Evolutionary conservation across 192 early-diverging fungal genomes (phyloP).

Genomic region (Diversispora eburnea): DNA sequence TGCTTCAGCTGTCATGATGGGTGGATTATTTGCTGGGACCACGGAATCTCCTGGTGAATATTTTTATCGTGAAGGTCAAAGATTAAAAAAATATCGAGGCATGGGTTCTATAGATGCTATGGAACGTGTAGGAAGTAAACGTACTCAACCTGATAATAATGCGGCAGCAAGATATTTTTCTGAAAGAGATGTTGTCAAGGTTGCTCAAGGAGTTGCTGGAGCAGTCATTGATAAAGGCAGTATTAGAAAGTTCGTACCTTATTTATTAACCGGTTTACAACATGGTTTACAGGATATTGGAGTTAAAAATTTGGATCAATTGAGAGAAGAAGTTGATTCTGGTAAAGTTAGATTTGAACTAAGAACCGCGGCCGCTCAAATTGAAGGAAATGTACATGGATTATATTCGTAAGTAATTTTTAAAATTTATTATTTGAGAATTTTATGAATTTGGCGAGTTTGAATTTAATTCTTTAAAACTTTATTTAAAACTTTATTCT

Average conservation of each 20-base stretch:
- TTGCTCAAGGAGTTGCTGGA: slow-evolving; percentile 97
- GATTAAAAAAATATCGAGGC: slow-evolving; percentile 97
- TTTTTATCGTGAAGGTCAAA: slow-evolving; percentile 97
- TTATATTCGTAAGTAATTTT: slow-evolving; percentile 60
- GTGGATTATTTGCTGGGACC: slow-evolving; percentile 91
- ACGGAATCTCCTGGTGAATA: slow-evolving; percentile 96
- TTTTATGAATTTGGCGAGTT: too few species aligned
- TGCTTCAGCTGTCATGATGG: slow-evolving; percentile 99
- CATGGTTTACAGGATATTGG: slow-evolving; percentile 99
- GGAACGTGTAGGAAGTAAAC: slow-evolving; percentile 63
- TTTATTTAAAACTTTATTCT: too few species aligned
- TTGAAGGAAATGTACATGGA: slow-evolving; percentile 95
- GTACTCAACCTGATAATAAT: slow-evolving; percentile 62
- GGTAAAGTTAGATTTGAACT: slow-evolving; percentile 91
- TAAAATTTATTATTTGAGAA: too few species aligned
- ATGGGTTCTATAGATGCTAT: slow-evolving; percentile 99
- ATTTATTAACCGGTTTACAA: slow-evolving; percentile 91
- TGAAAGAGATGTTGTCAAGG: slow-evolving; percentile 96
- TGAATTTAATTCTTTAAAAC: too few species aligned
- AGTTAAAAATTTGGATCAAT: slow-evolving; percentile 56
- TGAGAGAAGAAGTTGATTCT: slow-evolving; percentile 62
- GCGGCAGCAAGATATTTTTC: slow-evolving; percentile 92
- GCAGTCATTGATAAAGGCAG: slow-evolving; percentile 97
- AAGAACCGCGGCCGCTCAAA: slow-evolving; percentile 88
- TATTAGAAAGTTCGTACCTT: slow-evolving; percentile 89